Conservation (phyloP, 192 early-diverging fungal genomes). For the Linnemannia schmuckeri region DNA sequence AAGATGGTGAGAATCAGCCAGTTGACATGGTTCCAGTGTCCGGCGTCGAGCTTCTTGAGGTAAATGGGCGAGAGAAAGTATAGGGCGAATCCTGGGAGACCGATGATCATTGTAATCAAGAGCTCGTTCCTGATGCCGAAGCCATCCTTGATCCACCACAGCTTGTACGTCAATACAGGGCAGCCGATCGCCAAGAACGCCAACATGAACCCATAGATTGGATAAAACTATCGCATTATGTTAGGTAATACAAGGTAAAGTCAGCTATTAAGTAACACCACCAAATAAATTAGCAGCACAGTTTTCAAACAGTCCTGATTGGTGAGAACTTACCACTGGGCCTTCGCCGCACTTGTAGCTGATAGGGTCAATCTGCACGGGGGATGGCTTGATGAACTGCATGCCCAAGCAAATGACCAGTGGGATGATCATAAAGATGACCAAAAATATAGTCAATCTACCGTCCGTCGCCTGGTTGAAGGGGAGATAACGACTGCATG, state of each 20-base stretch:
- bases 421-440: slow-evolving; percentile 26
- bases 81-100: slow-evolving; percentile 41
- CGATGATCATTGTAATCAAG: slow-evolving; percentile 45
- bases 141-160: slow-evolving; percentile 57
- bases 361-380: slow-evolving; percentile 39
- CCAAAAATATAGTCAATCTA: slow-evolving; percentile 29
- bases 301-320: background rate
- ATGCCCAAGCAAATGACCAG: slow-evolving; percentile 31
- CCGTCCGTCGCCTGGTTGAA: slow-evolving; percentile 49
- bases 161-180: slow-evolving; percentile 32
- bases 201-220: slow-evolving; percentile 43
- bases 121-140: slow-evolving; percentile 52
- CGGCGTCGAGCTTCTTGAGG: slow-evolving; percentile 32
- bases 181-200: slow-evolving; percentile 38
- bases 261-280: background rate
- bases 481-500: slow-evolving; percentile 41
- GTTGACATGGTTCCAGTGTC: slow-evolving; percentile 54
- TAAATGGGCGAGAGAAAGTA: slow-evolving; percentile 48
- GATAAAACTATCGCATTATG: slow-evolving; percentile 31
- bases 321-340: slow-evolving; percentile 28
- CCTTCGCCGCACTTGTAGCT: slow-evolving; percentile 48
- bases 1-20: slow-evolving; percentile 45
- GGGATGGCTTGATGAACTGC: slow-evolving; percentile 52
- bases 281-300: background rate
- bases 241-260: background rate